These are phyloP conservation scores for Obelidium mucronatum DNA, from an alignment of 192 early-diverging fungal genomes.

Conservation along the genomic window DNA sequence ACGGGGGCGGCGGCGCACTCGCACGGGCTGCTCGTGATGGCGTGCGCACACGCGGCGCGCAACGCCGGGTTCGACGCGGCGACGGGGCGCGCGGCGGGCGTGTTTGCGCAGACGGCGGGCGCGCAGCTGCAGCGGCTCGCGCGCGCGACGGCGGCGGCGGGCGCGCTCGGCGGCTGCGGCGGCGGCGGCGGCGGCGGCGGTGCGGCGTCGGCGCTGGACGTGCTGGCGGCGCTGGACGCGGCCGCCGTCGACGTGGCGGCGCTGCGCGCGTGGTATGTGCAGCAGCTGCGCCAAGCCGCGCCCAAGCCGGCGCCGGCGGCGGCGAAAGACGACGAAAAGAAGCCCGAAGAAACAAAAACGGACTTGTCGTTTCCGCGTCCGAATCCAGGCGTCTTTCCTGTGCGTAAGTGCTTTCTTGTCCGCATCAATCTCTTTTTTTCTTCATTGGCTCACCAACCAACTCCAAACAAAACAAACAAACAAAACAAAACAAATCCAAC, in stretches of 20 bases:
- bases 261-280: not conserved
- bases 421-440: not conserved
- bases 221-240: not conserved
- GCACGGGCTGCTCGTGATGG: not conserved
- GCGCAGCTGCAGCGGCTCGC: not conserved
- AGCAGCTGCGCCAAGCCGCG: not conserved
- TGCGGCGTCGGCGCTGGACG: not conserved
- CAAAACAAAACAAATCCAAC: no score
- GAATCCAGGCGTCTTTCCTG: not conserved
- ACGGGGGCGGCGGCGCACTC: not conserved
- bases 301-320: not conserved
- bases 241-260: not conserved
- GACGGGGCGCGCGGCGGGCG: not conserved
- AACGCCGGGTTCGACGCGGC: constrained; percentile 4
- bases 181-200: no score
- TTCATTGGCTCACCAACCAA: not conserved
- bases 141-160: not conserved
- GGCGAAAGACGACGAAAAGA: no score
- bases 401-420: constrained; percentile 5
- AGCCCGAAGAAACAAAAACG: not conserved
- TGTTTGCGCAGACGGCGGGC: not conserved
- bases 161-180: not conserved
- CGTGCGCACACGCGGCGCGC: not conserved
- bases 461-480: not conserved
- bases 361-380: constrained; percentile 2